phyloP scores from a whole-genome alignment of 306 rosid genomes.

The Dryas drummondii region DNA sequence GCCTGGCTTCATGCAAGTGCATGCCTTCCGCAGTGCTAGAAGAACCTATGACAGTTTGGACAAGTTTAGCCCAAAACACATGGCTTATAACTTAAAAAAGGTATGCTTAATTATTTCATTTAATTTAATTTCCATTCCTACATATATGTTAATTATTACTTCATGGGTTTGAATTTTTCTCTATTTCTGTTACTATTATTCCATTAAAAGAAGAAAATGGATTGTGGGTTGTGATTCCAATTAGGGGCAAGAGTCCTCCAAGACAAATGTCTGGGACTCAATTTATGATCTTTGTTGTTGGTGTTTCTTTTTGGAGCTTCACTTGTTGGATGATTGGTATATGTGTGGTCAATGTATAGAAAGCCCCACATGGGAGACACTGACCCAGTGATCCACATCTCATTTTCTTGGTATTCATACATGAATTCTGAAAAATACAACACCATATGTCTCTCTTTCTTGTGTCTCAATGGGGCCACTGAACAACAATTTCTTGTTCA shows the following conservation, averaged over 20 bases:
- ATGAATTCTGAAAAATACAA: conserved; percentile 1
- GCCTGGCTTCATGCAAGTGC: conserved; percentile 93
- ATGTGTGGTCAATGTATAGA: not conserved
- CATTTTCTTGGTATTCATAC: not conserved
- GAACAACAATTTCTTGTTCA: not conserved
- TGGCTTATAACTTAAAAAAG: conserved; percentile 88
- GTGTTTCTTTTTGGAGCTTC: conserved; percentile 51
- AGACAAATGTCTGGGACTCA: not conserved
- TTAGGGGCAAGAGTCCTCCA: not conserved
- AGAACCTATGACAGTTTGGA: conserved; percentile 76
- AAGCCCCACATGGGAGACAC: conserved; percentile 12
- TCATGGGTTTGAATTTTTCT: not conserved
- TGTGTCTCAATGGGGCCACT: conserved; percentile 22
- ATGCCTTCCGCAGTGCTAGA: conserved; percentile 86
- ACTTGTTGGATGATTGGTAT: conserved; percentile 31
- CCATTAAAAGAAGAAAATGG: not conserved
- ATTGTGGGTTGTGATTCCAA: not conserved
- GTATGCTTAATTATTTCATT: conserved; percentile 34
- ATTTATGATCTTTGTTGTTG: conserved; percentile 17
- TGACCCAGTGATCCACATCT: not conserved
- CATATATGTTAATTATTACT: no score
- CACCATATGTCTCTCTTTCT: conserved; percentile 3
- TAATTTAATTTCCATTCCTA: not conserved
- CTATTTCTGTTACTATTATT: no score
- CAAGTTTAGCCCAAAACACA: conserved; percentile 67